Evolutionary conservation across 495 filamentous ascomycete species (phyloP), one percentile per base, ranked within the genome.

Genomic region (Geoglossum glabrum): DNA sequence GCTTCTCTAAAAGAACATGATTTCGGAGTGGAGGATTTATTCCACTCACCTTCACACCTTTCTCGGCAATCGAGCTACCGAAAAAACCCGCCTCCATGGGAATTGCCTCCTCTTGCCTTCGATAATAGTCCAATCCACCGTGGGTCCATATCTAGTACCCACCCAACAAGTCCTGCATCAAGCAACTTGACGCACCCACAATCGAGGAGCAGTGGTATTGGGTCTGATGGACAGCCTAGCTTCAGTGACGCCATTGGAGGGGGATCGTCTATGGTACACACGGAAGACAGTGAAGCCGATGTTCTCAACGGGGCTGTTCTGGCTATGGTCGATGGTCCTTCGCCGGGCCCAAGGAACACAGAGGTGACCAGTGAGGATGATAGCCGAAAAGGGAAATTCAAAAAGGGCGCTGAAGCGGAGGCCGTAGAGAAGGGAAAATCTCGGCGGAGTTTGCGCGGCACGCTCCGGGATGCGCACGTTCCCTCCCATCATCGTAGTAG

Each of bases 381-480:
- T 9, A 66, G 66, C 8, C 64, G 67, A 33, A 69, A 68, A 45
- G 60, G 58, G 1, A 61, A 56, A 23, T 67, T 68, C 9, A 73
- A 69, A 38, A 33, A 51, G 28, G 31, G 64, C n/a, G 64, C 65
- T 6, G 73, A 73, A 0, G 58, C 64, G 2, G 62, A 64, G 15
- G 65, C 65, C 61, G 66, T 45, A 62, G 76, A 80, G 47, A 74
- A 72, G 55, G 73, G 67, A 63, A 89, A 80, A 57, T 81, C 84
- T 34, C 84, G 92, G 17, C 86, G 87, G 57, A 93, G 90, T 69
- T 73, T 98, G n/a, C 90, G 95, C 62, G 82, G 89, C 47, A 94
- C 89, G n/a, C 76, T 98, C 9, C 80, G 92, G 56, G 90, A 96
- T 59, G 77, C 83, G 15, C 83, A 86, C 63, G 73, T 83, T 34